These are phyloP conservation scores for Kodamaea fukazawae DNA, from an alignment of 805 yeast species.

Conservation along the genomic window DNA sequence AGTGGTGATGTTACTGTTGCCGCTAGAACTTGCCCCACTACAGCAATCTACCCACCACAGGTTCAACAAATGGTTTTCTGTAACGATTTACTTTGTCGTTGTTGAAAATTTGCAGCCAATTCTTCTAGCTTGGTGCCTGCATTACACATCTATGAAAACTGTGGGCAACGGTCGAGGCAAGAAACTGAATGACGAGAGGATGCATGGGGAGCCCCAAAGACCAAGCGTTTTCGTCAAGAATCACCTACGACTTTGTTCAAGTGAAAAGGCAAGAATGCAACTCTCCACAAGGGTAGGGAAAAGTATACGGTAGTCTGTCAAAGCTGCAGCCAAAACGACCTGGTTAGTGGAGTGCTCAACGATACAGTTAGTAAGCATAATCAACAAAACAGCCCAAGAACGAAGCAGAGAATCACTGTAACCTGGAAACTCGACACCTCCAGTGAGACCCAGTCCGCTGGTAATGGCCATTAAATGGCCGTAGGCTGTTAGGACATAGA, in stretches of 20 bases:
- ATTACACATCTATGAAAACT: too few relatives aligned
- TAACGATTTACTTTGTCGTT: too few relatives aligned
- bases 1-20: too few relatives aligned
- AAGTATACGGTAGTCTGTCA: constrained; percentile 12
- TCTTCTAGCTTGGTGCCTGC: too few relatives aligned
- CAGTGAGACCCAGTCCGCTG: constrained; percentile 48
- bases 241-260: constrained; percentile 46
- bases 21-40: too few relatives aligned
- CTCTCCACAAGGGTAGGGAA: constrained; percentile 15
- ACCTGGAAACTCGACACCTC: constrained; percentile 50
- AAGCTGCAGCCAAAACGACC: constrained; percentile 29
- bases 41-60: too few relatives aligned
- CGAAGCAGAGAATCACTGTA: constrained; percentile 47
- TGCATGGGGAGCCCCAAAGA: constrained; percentile 45
- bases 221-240: constrained; percentile 40
- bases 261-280: constrained; percentile 15
- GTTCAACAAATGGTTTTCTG: too few relatives aligned
- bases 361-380: constrained; percentile 39
- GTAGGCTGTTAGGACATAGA: too few relatives aligned
- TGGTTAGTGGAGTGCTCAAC: constrained; percentile 43
- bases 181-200: constrained; percentile 40
- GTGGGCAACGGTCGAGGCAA: constrained; percentile 28
- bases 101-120: too few relatives aligned
- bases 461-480: too few relatives aligned
- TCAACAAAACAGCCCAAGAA: constrained; percentile 43